Evolutionary conservation across 2,329 filamentous ascomycete genomes (phyloP), one percentile per base, ranked within the genome.

Genomic region (Aspergillus persii): DNA sequence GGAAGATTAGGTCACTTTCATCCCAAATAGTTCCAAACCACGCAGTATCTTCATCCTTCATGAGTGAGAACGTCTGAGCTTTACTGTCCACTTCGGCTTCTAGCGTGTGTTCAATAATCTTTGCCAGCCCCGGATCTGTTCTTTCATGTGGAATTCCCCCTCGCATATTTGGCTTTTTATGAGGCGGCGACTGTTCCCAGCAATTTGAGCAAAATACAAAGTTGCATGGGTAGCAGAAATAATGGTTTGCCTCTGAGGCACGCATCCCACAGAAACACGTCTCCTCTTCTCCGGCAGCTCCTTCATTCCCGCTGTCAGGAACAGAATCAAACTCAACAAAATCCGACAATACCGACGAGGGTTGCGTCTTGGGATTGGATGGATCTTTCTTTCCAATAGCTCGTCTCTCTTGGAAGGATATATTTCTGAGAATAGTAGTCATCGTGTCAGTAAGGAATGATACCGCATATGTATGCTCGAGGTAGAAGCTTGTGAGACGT

Each of bases 171-270:
- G 4, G n/a, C 18, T 23, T 36, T 1, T 12, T 15, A 11, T 53
- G 50, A 12, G 50, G 50, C 0, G 50, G 50, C 5, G 50, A 53
- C 29, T 41, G n/a, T 3, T 12, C n/a, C 50, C 50, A 53, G 33
- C 50, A 53, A 23, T 23, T 41, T 4, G 29, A 8, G n/a, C 50
- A 53, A 11, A 53, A 53, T 11, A 53, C 36, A 23, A n/a, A 26
- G 18, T 23, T 23, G 29, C 50, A 53, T n/a, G 50, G 50, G 50
- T 53, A 53, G 50, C 50, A 53, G 26, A 53, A 53, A 18, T 8
- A 53, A 41, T 41, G 39, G 15, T 15, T 15, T 31, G n/a, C 26
- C 31, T 23, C 18, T 23, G 18, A 23, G 18, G 12, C 18, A 53
- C 30, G 50, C 50, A 44, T 36, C 47, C 47, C 33, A 23, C 50